Percentiles rank a stretch among this genome's conserved stretches.
Conservation (phyloP, 2,329 filamentous ascomycete species). For the Alternaria triticimaculans region DNA sequence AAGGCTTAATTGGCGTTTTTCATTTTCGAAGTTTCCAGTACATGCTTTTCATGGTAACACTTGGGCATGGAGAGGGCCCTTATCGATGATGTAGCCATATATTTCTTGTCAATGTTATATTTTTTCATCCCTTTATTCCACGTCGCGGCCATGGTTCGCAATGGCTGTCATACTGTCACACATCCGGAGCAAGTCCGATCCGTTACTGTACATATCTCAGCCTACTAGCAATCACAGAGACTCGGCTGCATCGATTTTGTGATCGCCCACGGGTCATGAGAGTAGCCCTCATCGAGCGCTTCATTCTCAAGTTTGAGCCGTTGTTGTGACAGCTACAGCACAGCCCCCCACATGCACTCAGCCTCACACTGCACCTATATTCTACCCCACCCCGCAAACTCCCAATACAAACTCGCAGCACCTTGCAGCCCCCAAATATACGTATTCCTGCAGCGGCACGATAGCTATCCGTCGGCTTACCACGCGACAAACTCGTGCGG, state of each 20-base stretch:
- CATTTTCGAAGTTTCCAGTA: neutral
- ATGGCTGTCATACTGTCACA: neutral
- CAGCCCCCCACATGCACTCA: constrained; percentile 2
- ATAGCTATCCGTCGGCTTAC: constrained; percentile 5
- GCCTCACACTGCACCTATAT: neutral
- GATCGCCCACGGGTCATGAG: neutral
- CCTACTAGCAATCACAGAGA: neutral
- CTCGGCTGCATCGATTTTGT: neutral
- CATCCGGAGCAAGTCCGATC: neutral
- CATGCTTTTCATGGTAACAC: constrained; percentile 5
- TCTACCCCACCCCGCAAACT: constrained; percentile 3
- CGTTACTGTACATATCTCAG: neutral
- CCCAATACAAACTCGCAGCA: neutral
- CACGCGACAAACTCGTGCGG: constrained; percentile 13
- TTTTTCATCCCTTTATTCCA: neutral
- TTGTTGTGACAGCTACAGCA: neutral
- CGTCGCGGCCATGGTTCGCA: neutral
- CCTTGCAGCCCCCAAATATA: constrained; percentile 19
- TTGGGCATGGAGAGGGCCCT: neutral
- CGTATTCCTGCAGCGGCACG: constrained; percentile 9
- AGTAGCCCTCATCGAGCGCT: neutral
- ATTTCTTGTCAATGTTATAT: constrained; percentile 22
- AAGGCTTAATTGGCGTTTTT: constrained; percentile 4
- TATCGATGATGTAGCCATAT: constrained; percentile 24
- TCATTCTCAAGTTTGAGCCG: neutral